A percentile compares a stretch with the other conserved stretches of the same genome.
Evolutionary conservation across 768 basidiomycete species (phyloP).

Genomic region (Dentipellis fragilis): DNA sequence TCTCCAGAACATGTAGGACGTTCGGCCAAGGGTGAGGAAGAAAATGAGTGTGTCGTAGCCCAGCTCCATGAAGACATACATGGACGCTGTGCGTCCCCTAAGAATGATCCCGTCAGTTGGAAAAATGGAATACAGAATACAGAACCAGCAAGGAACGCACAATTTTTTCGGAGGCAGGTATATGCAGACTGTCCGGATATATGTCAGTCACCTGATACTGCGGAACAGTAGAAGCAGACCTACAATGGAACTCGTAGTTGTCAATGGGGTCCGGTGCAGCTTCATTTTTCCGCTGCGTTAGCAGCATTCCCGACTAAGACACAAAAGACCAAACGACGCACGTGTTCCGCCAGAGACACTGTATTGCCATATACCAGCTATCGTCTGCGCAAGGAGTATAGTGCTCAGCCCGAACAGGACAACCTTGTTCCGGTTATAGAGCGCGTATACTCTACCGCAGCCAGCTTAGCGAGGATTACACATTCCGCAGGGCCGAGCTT

Average conservation of each 20-base stretch:
- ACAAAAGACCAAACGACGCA: neutral
- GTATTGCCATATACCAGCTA: conserved; percentile 12
- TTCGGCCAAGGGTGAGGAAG: conserved; percentile 11
- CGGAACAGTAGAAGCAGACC: neutral
- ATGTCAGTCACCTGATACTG: neutral
- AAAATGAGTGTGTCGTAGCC: conserved; percentile 11
- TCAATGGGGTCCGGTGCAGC: conserved; percentile 11
- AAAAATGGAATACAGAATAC: neutral
- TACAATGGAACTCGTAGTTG: conserved; percentile 13
- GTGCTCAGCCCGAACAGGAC: conserved; percentile 6
- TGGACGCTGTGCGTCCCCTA: conserved; percentile 6
- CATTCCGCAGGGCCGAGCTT: neutral
- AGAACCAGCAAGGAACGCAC: neutral
- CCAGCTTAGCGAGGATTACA: too few relatives aligned
- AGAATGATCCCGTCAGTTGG: neutral
- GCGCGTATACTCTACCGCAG: conserved; percentile 9
- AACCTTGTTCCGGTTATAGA: conserved; percentile 11
- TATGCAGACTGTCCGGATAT: conserved; percentile 7
- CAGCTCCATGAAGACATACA: conserved; percentile 14
- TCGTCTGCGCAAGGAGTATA: conserved; percentile 4
- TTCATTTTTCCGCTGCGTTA: neutral
- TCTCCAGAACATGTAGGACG: conserved; percentile 9
- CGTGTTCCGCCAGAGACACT: conserved; percentile 5
- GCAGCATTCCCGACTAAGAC: neutral
- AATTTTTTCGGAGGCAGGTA: conserved; percentile 9